Conservation (phyloP, 768 basidiomycete genomes). For the Postia placenta region DNA sequence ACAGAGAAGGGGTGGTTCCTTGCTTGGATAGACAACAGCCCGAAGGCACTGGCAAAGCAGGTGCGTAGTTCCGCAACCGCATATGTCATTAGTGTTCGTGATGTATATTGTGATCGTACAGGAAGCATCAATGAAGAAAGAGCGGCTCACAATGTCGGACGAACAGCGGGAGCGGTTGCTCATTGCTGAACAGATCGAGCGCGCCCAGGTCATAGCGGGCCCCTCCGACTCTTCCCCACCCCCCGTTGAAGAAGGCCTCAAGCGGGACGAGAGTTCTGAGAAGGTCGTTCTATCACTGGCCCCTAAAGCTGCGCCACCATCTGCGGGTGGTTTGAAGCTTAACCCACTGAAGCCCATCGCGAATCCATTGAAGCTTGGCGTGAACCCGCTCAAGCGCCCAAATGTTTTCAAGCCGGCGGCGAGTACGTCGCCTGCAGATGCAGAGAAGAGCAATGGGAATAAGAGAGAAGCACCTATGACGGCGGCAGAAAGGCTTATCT, state of each 20-base stretch:
- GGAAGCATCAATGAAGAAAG: slow-evolving; percentile 88
- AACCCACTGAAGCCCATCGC: slow-evolving; percentile 43
- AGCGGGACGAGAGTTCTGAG: slow-evolving; percentile 65
- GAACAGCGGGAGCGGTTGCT: slow-evolving; percentile 89
- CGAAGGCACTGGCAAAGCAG: slow-evolving; percentile 88
- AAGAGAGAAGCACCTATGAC: slow-evolving; percentile 66
- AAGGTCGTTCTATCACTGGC: slow-evolving; percentile 74
- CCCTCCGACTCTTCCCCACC: slow-evolving; percentile 23
- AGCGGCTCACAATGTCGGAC: slow-evolving; percentile 85
- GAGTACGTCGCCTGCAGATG: slow-evolving; percentile 21
- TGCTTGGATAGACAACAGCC: slow-evolving; percentile 95
- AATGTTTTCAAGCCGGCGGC: slow-evolving; percentile 65
- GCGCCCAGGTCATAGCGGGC: slow-evolving; percentile 53
- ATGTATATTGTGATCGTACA: slow-evolving; percentile 21
- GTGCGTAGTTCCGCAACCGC: slow-evolving; percentile 33
- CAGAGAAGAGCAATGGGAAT: slow-evolving; percentile 40
- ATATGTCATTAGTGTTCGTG: too few relatives aligned
- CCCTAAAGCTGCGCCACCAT: slow-evolving; percentile 39
- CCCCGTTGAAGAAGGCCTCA: slow-evolving; percentile 50
- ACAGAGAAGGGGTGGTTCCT: slow-evolving; percentile 99
- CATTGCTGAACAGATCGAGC: slow-evolving; percentile 90
- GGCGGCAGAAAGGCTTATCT: slow-evolving; percentile 79
- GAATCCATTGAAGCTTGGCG: slow-evolving; percentile 54
- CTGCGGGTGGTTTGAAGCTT: slow-evolving; percentile 20
- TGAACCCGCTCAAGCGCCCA: slow-evolving; percentile 64